These are phyloP conservation scores for Casuarina equisetifolia DNA, from an alignment of 306 rosid species.

Conservation along the genomic window DNA sequence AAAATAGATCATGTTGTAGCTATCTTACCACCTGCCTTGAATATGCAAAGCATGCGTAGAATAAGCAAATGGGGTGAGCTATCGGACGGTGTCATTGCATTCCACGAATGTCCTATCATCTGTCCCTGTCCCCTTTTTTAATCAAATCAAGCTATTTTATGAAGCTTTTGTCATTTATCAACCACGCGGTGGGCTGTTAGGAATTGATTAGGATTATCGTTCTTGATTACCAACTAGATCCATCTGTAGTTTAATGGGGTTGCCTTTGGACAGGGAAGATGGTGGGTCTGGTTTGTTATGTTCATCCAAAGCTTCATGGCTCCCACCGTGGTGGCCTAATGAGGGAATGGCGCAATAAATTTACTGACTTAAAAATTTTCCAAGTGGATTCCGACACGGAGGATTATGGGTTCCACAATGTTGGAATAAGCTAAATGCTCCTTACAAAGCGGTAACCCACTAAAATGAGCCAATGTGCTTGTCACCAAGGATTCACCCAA, in stretches of 20 bases:
- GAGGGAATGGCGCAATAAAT: conserved; percentile 32
- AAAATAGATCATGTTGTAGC: background rate
- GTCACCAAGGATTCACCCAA: too few relatives aligned
- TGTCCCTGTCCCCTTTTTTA: conserved; percentile 33
- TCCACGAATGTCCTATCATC: conserved; percentile 38
- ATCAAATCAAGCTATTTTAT: conserved; percentile 26
- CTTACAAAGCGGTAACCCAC: conserved; percentile 23
- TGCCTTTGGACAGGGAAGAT: conserved; percentile 25
- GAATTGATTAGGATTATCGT: conserved; percentile 30
- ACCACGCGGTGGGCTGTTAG: conserved; percentile 31
- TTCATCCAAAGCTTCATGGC: conserved; percentile 37
- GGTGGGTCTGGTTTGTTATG: conserved; percentile 20
- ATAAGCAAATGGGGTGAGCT: conserved; percentile 12
- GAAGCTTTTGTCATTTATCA: conserved; percentile 36
- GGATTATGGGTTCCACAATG: conserved; percentile 48
- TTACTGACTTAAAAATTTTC: background rate
- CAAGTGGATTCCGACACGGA: conserved; percentile 32
- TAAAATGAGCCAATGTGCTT: conserved; percentile 8
- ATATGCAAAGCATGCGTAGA: background rate
- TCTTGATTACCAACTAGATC: conserved; percentile 29
- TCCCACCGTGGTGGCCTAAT: conserved; percentile 45
- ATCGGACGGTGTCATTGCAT: conserved; percentile 23
- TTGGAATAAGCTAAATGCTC: conserved; percentile 28
- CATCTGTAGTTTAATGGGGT: conserved; percentile 25
- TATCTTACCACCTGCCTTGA: background rate